phyloP scores from a whole-genome alignment of 345 rosid genomes.

The Moringa oleifera region DNA sequence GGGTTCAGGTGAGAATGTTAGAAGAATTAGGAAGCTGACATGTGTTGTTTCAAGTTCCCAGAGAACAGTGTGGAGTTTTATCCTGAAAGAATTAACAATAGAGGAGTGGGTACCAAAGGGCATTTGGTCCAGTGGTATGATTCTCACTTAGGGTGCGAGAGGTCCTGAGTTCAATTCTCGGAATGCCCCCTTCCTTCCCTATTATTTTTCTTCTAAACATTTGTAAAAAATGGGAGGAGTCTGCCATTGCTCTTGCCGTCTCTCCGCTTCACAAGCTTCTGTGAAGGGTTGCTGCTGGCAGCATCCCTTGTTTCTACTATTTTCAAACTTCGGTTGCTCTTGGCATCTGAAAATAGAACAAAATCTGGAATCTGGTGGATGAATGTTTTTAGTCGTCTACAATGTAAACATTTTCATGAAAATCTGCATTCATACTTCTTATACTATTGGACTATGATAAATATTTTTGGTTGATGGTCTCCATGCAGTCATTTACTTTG shows the following conservation, averaged over 20 bases:
- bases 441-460: no score
- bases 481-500: no score
- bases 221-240: no score
- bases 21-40: constrained; percentile 25
- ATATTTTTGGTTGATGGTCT: no score
- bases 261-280: constrained; percentile 37
- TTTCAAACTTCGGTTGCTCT: no score
- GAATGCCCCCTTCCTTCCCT: constrained; percentile 74
- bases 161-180: constrained; percentile 72
- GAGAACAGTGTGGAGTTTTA: constrained; percentile 31
- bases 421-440: no score
- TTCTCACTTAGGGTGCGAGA: constrained; percentile 92
- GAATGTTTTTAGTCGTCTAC: no score
- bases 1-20: constrained; percentile 26
- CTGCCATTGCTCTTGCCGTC: constrained; percentile 35
- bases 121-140: constrained; percentile 87
- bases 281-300: constrained; percentile 32
- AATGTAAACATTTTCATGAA: no score
- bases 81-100: constrained; percentile 30
- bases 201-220: no score
- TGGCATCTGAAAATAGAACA: no score
- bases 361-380: no score
- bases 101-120: constrained; percentile 41
- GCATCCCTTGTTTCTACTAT: neutral
- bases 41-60: constrained; percentile 30